These are phyloP conservation scores for Cladosporium sp. DNA, from an alignment of 2,329 filamentous ascomycete genomes.

Conservation along the genomic window DNA sequence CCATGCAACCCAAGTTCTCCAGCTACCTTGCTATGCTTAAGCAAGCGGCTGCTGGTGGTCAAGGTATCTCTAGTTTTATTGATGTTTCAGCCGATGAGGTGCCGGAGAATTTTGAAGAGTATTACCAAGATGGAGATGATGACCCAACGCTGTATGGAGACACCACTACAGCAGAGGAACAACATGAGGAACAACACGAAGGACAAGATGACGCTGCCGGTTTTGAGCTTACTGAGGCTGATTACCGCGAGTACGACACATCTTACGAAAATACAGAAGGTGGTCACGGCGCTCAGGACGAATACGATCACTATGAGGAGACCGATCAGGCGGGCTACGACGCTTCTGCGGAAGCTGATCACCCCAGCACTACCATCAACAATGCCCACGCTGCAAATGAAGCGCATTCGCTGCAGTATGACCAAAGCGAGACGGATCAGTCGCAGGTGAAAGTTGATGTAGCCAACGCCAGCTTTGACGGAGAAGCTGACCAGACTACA, in stretches of 20 bases:
- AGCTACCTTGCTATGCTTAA: slow-evolving; percentile 48
- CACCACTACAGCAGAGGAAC: not conserved
- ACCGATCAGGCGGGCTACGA: slow-evolving; percentile 11
- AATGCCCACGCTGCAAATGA: slow-evolving; percentile 2
- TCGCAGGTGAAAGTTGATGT: slow-evolving; percentile 5
- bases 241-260: slow-evolving; percentile 9
- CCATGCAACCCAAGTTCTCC: slow-evolving; percentile 48
- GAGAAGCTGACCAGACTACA: not conserved
- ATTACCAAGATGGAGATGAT: slow-evolving; percentile 12
- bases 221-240: slow-evolving; percentile 11
- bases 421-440: slow-evolving; percentile 12
- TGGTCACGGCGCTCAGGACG: slow-evolving; percentile 29
- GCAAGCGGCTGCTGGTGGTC: slow-evolving; percentile 49
- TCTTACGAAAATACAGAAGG: slow-evolving; percentile 7
- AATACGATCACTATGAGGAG: slow-evolving; percentile 13
- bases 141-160: slow-evolving; percentile 4
- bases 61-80: slow-evolving; percentile 46
- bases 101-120: slow-evolving; percentile 8
- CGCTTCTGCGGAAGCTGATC: slow-evolving; percentile 12
- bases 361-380: not conserved
- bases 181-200: slow-evolving; percentile 8
- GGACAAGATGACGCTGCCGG: slow-evolving; percentile 5
- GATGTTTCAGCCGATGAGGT: slow-evolving; percentile 15
- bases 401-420: not conserved
- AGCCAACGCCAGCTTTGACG: not conserved